Evolutionary conservation across 2,329 filamentous ascomycete species (phyloP), one percentile per base, ranked within the genome.

Genomic region (Botrytis cinerea): DNA sequence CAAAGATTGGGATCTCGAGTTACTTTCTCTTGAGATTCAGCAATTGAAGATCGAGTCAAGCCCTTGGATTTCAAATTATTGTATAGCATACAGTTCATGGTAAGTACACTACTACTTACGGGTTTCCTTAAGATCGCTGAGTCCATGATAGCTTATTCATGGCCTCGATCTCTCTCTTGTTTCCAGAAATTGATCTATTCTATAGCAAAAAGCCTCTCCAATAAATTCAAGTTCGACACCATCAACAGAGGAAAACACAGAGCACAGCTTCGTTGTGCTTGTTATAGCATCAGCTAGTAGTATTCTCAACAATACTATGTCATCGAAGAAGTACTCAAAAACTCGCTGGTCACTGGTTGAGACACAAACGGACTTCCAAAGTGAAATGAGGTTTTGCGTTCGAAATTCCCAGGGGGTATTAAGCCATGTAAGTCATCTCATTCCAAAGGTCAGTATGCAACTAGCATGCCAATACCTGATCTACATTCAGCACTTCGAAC

Each of bases 401-500:
- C 12, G 22, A 1, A 40, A 22, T 10, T 16, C 59, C 35, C 6
- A 40, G 22, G n/a, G 14, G 35, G 10, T n/a, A 40, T 12, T 12
- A 40, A 61, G 32, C 10, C 32, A 40, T 25, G 59, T n/a, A 61
- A 61, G 59, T n/a, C 35, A 40, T 14, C 20, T n/a, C 0, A 38
- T n/a, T 40, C 20, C 20, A 61, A 40, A 12, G 2, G 0, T 7
- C 35, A 40, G 35, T 25, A 40, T 10, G 35, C 20, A 40, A 61
- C 20, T 61, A 40, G 35, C 59, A 40, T 40, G 1, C 12, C 59
- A 18, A 6, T 6, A 14, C 0, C 22, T 22, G 22, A 86, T 35
- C 61, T 84, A 88, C 76, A 83, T 86, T 75, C 81, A 84, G 69
- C 84, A 86, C 51, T 83, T 88, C 60, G 87, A 89, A 79, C 83